Percentiles rank a stretch among this genome's conserved stretches.
Evolutionary conservation across 1,139 yeast species (phyloP).

Genomic region (Nakaseomyces delphensis): DNA sequence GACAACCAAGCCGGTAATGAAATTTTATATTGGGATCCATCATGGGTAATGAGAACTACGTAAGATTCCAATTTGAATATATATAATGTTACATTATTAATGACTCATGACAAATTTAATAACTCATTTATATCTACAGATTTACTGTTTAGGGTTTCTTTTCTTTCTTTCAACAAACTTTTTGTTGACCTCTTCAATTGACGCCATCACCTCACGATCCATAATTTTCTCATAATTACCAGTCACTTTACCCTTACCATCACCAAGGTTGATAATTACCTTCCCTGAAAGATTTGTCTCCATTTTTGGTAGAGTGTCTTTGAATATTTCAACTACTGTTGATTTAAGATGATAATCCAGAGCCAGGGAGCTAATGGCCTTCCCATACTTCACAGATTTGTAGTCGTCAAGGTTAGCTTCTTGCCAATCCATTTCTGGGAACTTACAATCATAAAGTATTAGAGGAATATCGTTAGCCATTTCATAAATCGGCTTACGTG

Average conservation of each 20-base stretch:
- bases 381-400: constrained; percentile 23
- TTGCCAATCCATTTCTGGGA: constrained; percentile 61
- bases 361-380: constrained; percentile 24
- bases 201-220: constrained; percentile 51
- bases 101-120: neutral
- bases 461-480: constrained; percentile 93
- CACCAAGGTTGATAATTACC: constrained; percentile 52
- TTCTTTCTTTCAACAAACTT: constrained; percentile 45
- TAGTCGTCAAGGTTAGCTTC: constrained; percentile 19
- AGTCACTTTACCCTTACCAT: constrained; percentile 57
- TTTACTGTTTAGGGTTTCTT: constrained; percentile 1
- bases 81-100: neutral
- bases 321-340: constrained; percentile 26
- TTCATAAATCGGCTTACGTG: constrained; percentile 71
- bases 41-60: constrained; percentile 34
- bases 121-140: no score
- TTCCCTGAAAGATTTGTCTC: constrained; percentile 21
- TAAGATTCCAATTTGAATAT: neutral
- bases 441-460: constrained; percentile 80
- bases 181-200: constrained; percentile 58
- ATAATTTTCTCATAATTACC: constrained; percentile 50
- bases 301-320: constrained; percentile 19
- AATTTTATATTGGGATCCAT: constrained; percentile 55
- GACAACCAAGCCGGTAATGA: constrained; percentile 48
- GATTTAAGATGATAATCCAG: constrained; percentile 35